Conservation (phyloP, 2,329 filamentous ascomycete genomes). For the Graphilbum sp. region DNA sequence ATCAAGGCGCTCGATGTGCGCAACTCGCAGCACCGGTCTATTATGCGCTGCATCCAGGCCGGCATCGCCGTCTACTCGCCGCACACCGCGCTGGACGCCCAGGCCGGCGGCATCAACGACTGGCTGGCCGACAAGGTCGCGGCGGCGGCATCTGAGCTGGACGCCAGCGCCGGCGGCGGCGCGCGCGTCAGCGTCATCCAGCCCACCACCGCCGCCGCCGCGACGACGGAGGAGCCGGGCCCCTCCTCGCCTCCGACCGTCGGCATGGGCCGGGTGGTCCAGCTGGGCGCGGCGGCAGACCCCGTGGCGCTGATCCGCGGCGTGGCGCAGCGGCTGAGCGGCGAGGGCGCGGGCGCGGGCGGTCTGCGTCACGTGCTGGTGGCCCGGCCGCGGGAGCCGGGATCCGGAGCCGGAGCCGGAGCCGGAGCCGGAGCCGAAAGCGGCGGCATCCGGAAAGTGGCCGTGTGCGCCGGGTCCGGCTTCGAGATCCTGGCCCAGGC, state of each 20-base stretch:
- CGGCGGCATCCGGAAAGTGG: constrained; percentile 46
- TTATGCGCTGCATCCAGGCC: constrained; percentile 66
- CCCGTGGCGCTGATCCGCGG: constrained; percentile 28
- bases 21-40: constrained; percentile 73
- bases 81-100: constrained; percentile 87
- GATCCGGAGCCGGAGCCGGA: constrained; percentile 50
- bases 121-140: constrained; percentile 81
- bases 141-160: background rate
- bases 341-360: constrained; percentile 16
- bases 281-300: constrained; percentile 21
- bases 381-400: constrained; percentile 22
- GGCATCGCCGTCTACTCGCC: constrained; percentile 93
- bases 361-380: constrained; percentile 25
- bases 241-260: no score
- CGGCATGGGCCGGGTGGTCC: constrained; percentile 36
- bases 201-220: constrained; percentile 16
- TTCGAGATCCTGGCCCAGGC: constrained; percentile 55
- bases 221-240: no score
- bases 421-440: constrained; percentile 17
- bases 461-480: constrained; percentile 82
- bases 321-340: constrained; percentile 52
- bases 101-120: constrained; percentile 70
- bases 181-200: constrained; percentile 19
- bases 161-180: constrained; percentile 13
- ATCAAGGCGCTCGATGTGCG: constrained; percentile 74